Percentiles rank a stretch among this genome's conserved stretches.
Evolutionary conservation across 1,284 basidiomycete species (phyloP).

Genomic region (Exobasidium cylindrosporum): DNA sequence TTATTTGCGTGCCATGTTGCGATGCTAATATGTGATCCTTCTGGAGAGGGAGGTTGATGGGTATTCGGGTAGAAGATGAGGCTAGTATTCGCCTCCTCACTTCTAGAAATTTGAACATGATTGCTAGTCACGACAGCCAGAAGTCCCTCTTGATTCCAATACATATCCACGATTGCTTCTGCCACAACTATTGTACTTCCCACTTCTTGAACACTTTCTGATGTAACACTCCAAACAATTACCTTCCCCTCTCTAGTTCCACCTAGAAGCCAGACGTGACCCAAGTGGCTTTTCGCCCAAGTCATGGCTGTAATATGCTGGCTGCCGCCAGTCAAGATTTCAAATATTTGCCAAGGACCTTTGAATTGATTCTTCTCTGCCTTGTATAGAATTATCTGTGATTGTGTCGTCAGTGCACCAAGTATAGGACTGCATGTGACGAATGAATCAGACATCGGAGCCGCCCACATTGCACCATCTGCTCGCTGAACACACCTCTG

Average conservation of each 20-base stretch:
- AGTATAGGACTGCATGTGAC: slow-evolving; percentile 5
- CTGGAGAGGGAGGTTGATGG: background rate
- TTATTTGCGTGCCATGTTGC: background rate
- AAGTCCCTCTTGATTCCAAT: background rate
- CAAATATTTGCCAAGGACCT: background rate
- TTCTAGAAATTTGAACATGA: background rate
- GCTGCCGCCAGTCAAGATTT: background rate
- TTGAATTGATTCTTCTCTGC: background rate
- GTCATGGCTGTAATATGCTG: background rate
- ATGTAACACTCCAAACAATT: background rate
- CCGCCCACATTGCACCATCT: no score
- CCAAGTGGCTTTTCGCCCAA: background rate
- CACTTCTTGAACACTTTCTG: background rate
- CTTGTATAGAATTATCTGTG: background rate
- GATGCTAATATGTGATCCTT: background rate
- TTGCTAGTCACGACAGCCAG: background rate
- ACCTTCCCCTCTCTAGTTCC: background rate
- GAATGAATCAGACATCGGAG: no score
- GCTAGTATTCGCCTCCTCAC: background rate
- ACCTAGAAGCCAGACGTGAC: background rate
- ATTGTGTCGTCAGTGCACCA: background rate
- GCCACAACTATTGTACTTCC: background rate
- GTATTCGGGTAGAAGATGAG: background rate
- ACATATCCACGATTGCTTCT: background rate
- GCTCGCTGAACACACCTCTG: background rate